Conservation (phyloP, 495 filamentous ascomycete genomes). For the Penicillium canariense region DNA sequence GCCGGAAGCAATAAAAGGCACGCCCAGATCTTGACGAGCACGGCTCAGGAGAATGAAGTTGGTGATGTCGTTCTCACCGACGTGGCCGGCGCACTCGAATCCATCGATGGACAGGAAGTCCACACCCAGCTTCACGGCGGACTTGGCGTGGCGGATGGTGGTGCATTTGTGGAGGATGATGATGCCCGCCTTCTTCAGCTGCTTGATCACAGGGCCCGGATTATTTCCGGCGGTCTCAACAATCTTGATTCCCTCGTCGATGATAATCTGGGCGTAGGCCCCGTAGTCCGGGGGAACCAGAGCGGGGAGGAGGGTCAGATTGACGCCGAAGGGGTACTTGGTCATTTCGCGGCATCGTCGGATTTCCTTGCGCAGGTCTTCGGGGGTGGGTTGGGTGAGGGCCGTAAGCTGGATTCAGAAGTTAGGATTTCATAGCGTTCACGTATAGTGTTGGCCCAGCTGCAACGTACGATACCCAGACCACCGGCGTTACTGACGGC, state of each 20-base stretch:
- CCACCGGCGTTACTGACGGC: conserved; percentile 96
- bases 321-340: conserved; percentile 86
- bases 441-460: not conserved
- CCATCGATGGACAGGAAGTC: conserved; percentile 97
- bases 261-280: conserved; percentile 88
- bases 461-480: conserved; percentile 67
- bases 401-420: conserved; percentile 62
- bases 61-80: conserved; percentile 94
- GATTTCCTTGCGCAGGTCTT: conserved; percentile 93
- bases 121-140: conserved; percentile 89
- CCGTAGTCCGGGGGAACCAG: conserved; percentile 86
- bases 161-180: conserved; percentile 97
- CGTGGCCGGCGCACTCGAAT: conserved; percentile 96
- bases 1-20: conserved; percentile 93
- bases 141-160: conserved; percentile 89
- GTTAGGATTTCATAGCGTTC: conserved; percentile 10
- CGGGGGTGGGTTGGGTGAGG: conserved; percentile 89
- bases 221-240: conserved; percentile 97
- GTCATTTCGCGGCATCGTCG: conserved; percentile 82
- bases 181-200: conserved; percentile 76
- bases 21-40: conserved; percentile 77
- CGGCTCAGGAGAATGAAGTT: conserved; percentile 92
- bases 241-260: conserved; percentile 89
- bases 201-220: conserved; percentile 84
- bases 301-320: conserved; percentile 91